Base-by-base conservation (phyloP, 176 grass and related monocot species). In the Triticum timopheevii region DNA sequence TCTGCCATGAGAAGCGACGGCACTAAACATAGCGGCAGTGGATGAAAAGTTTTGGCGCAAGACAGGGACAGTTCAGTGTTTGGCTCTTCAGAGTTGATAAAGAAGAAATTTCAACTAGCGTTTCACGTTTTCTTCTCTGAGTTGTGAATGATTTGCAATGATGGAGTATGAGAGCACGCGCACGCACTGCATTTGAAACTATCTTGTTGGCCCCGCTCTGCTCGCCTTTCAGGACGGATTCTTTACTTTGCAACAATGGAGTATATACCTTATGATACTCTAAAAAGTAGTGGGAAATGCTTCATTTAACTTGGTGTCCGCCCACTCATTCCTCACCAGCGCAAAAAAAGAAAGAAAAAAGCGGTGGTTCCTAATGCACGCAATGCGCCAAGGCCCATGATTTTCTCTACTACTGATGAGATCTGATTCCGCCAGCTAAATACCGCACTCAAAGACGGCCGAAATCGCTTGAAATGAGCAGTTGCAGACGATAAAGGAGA, bases 51-150 rank as follows among this genome's bases (percentile, higher is more conserved):
- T 52, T 86, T 73, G 52, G 30, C 34, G 7, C 31, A 80, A 74
- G 40, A 42, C 13, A 72, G 25, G 20, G 68, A 7, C 54, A 40
- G 16, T n/a, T 64, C 25, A 56, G 7, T 81, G 77, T 50, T 82
- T 36, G 49, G 76, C 56, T 31, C 42, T 65, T 52, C 22, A 27
- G 81, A 25, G 19, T 13, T 75, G 27, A 38, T n/a, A 65, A 64
- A 13, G 54, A 71, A 65, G 71, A 71, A 19, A 65, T 66, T 73
- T 16, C n/a, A 87, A 54, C 52, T 66, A 31, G 54, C 0, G 78
- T 22, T 27, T 79, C 84, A 65, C 66, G 23, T 74, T 83, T 83
- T 73, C 78, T 13, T 9, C 28, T n/a, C 27, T 69, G 35, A 85
- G 45, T 36, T 84, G n/a, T 36, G 28, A 61, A 68, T 11, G 20